phyloP scores from a whole-genome alignment of 1,284 basidiomycete species.

The Tilletiaria anomala region DNA sequence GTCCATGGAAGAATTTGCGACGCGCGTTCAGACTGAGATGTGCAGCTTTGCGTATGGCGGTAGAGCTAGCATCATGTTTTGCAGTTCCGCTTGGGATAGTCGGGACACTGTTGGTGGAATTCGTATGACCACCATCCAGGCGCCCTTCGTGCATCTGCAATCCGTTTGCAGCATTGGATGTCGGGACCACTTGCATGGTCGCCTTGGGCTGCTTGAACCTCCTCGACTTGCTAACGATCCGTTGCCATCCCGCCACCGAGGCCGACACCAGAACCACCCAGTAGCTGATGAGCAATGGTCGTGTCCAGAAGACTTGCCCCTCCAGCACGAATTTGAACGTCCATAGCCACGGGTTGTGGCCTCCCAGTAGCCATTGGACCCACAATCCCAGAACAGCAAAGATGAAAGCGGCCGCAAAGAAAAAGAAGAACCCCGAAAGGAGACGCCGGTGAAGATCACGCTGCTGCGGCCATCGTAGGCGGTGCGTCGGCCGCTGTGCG shows the following conservation, averaged over 20 bases:
- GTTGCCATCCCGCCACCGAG: slow-evolving; percentile 80
- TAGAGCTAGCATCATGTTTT: background rate
- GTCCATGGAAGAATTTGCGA: slow-evolving; percentile 89
- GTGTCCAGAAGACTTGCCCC: no score
- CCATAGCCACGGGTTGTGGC: slow-evolving; percentile 82
- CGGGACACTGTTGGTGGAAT: background rate
- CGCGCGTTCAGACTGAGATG: slow-evolving; percentile 72
- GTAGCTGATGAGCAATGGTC: slow-evolving; percentile 68
- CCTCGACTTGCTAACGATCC: slow-evolving; percentile 20
- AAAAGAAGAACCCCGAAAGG: slow-evolving; percentile 51
- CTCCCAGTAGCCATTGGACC: slow-evolving; percentile 73
- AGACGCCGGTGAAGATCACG: slow-evolving; percentile 68
- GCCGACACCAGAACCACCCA: slow-evolving; percentile 67
- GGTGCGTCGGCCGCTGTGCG: slow-evolving; percentile 75
- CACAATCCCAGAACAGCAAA: slow-evolving; percentile 66
- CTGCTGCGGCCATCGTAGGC: slow-evolving; percentile 73
- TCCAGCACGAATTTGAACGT: slow-evolving; percentile 44
- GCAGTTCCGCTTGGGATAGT: no score
- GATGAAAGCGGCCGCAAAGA: background rate
- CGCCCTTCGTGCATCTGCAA: no score
- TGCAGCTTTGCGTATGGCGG: background rate
- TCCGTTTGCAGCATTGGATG: background rate
- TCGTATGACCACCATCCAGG: no score
- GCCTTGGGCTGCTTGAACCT: slow-evolving; percentile 6
- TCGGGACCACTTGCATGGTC: background rate